Evolutionary conservation across 2,329 filamentous ascomycete species (phyloP).

Genomic region (Mariannaea sp.): DNA sequence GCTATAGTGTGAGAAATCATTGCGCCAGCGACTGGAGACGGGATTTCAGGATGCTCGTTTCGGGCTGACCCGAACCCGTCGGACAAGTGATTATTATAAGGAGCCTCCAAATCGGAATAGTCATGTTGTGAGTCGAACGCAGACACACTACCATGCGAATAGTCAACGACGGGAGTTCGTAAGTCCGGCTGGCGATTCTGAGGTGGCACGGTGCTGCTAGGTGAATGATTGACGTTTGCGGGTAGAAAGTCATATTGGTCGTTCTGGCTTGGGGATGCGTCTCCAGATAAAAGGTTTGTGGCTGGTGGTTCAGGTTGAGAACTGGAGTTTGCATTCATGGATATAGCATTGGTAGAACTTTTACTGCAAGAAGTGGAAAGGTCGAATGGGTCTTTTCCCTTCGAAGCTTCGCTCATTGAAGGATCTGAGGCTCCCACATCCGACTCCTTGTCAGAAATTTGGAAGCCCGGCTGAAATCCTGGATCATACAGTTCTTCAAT

Average conservation of each 20-base stretch:
- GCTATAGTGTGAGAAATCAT: neutral
- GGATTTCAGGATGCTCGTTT: neutral
- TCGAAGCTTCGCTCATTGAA: neutral
- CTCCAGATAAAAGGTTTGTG: neutral
- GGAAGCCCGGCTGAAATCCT: neutral
- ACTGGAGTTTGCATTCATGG: neutral
- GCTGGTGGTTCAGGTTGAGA: neutral
- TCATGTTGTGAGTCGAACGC: neutral
- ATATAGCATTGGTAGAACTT: neutral
- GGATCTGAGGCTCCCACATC: neutral
- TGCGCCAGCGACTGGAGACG: neutral
- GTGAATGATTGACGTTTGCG: neutral
- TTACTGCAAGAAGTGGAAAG: neutral
- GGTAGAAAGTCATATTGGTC: neutral
- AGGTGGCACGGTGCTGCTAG: neutral
- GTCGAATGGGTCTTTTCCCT: neutral
- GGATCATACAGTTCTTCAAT: neutral
- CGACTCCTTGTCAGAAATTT: neutral
- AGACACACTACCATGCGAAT: neutral
- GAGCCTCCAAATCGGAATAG: neutral
- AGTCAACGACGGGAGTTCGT: neutral
- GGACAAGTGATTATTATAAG: neutral
- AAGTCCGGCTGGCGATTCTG: neutral
- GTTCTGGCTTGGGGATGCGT: neutral
- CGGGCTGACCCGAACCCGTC: neutral